These are phyloP conservation scores for Globisporangium spiculum DNA, from an alignment of 352 stramenopile genomes.

Conservation along the genomic window DNA sequence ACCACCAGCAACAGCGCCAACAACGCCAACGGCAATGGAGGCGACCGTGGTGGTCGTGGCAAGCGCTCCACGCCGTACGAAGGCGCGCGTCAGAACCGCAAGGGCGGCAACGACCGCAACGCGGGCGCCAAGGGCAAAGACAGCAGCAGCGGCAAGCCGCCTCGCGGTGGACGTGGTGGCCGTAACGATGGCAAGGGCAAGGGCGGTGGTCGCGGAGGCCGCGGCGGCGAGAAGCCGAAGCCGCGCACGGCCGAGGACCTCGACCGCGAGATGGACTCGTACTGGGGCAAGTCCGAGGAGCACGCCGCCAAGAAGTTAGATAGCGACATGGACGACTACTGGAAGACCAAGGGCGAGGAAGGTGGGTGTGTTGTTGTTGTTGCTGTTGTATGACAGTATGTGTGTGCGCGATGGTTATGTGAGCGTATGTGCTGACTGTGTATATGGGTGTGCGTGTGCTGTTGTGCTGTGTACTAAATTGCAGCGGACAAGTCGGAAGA, in stretches of 20 bases:
- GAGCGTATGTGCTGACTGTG: not conserved
- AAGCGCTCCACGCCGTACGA: conserved; percentile 46
- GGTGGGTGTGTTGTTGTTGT: conserved; percentile 19
- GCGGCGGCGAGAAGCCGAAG: conserved; percentile 55
- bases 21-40: conserved; percentile 14
- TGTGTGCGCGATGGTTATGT: not conserved
- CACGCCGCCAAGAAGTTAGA: conserved; percentile 84
- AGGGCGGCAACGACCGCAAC: conserved; percentile 26
- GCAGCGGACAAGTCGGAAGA: conserved; percentile 1
- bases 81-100: conserved; percentile 22
- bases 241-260: conserved; percentile 75
- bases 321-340: conserved; percentile 86
- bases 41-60: conserved; percentile 15
- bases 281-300: conserved; percentile 86
- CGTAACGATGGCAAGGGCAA: conserved; percentile 16
- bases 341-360: conserved; percentile 74
- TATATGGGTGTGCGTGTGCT: not conserved
- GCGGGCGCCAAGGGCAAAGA: conserved; percentile 14
- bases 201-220: conserved; percentile 22
- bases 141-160: conserved; percentile 19
- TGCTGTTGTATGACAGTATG: not conserved
- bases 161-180: conserved; percentile 21
- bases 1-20: not conserved
- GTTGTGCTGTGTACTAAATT: not conserved
- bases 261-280: conserved; percentile 84